Percentiles rank a stretch among this genome's conserved stretches.
phyloP scores from a whole-genome alignment of 805 yeast species.

The Candida succiphila region DNA sequence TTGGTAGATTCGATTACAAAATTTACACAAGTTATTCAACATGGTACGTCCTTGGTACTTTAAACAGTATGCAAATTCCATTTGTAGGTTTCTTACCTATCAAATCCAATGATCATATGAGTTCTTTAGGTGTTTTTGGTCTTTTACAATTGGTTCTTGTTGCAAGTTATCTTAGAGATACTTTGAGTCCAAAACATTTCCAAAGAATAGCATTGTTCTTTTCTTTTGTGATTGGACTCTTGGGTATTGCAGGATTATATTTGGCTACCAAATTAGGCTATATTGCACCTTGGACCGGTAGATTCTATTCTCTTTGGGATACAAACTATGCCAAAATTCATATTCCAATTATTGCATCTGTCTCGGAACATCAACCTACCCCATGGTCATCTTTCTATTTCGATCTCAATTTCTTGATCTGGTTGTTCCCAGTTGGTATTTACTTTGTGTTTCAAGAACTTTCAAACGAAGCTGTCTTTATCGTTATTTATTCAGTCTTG shows the following conservation, averaged over 20 bases:
- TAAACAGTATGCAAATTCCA: constrained; percentile 98
- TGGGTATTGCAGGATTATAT: constrained; percentile 66
- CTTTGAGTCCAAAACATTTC: constrained; percentile 67
- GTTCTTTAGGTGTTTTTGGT: constrained; percentile 95
- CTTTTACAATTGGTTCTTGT: constrained; percentile 82
- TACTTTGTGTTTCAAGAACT: constrained; percentile 84
- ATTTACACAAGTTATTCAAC: constrained; percentile 88
- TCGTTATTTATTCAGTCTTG: constrained; percentile 84
- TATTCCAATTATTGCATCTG: constrained; percentile 97
- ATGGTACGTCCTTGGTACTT: constrained; percentile 96
- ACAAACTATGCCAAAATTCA: constrained; percentile 96
- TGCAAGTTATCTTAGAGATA: constrained; percentile 70
- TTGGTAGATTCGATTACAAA: constrained; percentile 87
- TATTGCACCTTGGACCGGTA: constrained; percentile 99
- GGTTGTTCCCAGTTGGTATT: constrained; percentile 98
- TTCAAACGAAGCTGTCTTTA: constrained; percentile 85
- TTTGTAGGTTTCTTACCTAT: constrained; percentile 97
- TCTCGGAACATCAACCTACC: constrained; percentile 99
- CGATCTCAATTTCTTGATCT: constrained; percentile 84
- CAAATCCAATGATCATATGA: constrained; percentile 97
- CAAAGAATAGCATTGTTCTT: constrained; percentile 56
- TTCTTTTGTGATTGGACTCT: constrained; percentile 38
- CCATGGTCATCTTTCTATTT: constrained; percentile 99
- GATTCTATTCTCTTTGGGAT: constrained; percentile 98
- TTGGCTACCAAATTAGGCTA: constrained; percentile 81